Evolutionary conservation across 2,329 filamentous ascomycete genomes (phyloP), one percentile per base, ranked within the genome.

Genomic region (Magnaporthales sp.): DNA sequence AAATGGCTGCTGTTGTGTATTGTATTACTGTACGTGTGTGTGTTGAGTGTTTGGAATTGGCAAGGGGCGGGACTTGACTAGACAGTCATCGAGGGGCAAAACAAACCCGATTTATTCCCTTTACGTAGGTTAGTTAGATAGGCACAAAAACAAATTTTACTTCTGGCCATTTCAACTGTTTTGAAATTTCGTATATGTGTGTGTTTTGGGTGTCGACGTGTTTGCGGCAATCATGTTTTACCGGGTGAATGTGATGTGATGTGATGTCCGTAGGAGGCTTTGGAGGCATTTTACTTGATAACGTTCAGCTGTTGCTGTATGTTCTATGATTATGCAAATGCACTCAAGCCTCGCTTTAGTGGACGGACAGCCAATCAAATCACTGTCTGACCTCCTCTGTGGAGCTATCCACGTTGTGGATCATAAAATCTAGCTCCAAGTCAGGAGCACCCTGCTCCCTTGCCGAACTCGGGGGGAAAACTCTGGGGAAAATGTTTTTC

Each of bases 391-490:
- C 38, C 19, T 27, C 26, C 9, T 10, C 22, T 24, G 54, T 58
- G 54, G 54, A 58, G 8, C 54, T 58, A 24, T 15, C 54, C 22
- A 13, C 26, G 9, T n/a, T 58, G 54, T 58, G 54, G 54, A 58
- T 58, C 54, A 26, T 13, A 58, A 60, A 26, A 19, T 60, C 29
- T 60, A 60, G 56, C 56, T 60, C 56, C 24, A 27, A 27, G 56
- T 60, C 24, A 60, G 56, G 56, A 27, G 27, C 56, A 27, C 56
- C 56, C 56, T 60, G 56, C 26, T 27, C 29, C 24, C 26, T 60
- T 60, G 56, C 56, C 56, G 56, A 60, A 60, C 24, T 60, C 56
- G 56, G 56, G 56, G 56, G 54, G 54, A 60, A 60, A 60, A 29
- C 56, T 60, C 56, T 60, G 56, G 56, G 56, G 56, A 60, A 27